Evolutionary conservation across 495 filamentous ascomycete genomes (phyloP), one percentile per base, ranked within the genome.

Genomic region (Hypoxylon trugodes): DNA sequence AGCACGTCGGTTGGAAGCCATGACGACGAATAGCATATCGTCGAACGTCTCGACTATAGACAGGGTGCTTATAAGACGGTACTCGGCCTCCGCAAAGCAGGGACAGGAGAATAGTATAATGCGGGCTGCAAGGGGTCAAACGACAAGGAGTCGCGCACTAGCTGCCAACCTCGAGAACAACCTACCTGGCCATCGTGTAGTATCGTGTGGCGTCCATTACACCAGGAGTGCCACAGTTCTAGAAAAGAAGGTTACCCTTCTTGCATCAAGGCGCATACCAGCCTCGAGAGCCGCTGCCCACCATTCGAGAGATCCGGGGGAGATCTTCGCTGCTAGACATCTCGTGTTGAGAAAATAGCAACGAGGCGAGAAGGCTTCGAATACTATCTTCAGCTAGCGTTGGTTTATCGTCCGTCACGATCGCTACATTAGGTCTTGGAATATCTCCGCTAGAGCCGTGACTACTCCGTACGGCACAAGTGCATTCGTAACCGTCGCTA

Each of bases 321-420:
- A 53, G 59, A 58, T 68, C 48, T 42, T 37, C 59, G 21, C 47
- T 54, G 46, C 52, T 50, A 42, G 53, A 41, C 15, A 63, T n/a
- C 59, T 68, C 59, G 65, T 68, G 48, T 68, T 55, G 36, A 43
- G 42, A 56, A 67, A 62, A 67, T 63, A 63, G 59, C 9, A 59
- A 63, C 52, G 40, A 36, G 48, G 48, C 55, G 42, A 54, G 6
- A 7, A 30, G 7, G 24, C 15, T 9, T 36, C 5, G 43, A 63
- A 57, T 46, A 32, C 10, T 18, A 9, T 24, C 37, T 42, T 55
- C 43, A 60, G 61, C 55, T 59, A 46, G n/a, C 4, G 10, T 41
- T 30, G 40, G 7, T 24, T 36, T 53, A 24, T 22, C 35, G 15
- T 30, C 28, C 30, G 35, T 19, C 12, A 3, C 21, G 26, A 21